phyloP scores from a whole-genome alignment of 2,329 filamentous ascomycete species.

The Thelonectria rubi region DNA sequence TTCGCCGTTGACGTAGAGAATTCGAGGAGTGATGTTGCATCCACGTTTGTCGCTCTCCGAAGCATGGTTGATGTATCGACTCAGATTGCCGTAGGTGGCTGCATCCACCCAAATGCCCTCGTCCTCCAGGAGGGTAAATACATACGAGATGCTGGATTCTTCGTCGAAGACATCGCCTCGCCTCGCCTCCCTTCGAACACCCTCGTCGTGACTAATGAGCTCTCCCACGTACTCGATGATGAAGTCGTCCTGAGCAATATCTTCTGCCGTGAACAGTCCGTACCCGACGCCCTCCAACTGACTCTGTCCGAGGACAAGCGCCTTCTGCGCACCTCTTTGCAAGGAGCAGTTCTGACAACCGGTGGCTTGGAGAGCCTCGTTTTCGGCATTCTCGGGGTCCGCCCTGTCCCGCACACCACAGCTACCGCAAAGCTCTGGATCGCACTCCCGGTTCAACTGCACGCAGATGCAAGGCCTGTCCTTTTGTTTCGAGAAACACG shows the following conservation, averaged over 20 bases:
- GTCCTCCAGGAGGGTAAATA: conserved; percentile 67
- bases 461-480: conserved; percentile 74
- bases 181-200: conserved; percentile 71
- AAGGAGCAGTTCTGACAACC: conserved; percentile 78
- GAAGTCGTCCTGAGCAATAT: conserved; percentile 74
- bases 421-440: conserved; percentile 75
- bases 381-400: conserved; percentile 72
- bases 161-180: conserved; percentile 69
- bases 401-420: conserved; percentile 76
- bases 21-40: conserved; percentile 70
- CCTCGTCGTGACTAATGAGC: conserved; percentile 74
- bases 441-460: conserved; percentile 79
- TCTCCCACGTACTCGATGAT: conserved; percentile 85
- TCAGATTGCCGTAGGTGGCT: conserved; percentile 80
- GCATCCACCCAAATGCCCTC: conserved; percentile 77
- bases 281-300: conserved; percentile 75
- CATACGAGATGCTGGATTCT: conserved; percentile 69
- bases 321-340: conserved; percentile 72
- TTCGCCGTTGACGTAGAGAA: conserved; percentile 78
- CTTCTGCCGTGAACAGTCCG: conserved; percentile 76
- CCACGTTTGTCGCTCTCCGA: conserved; percentile 59
- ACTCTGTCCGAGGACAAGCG: conserved; percentile 74
- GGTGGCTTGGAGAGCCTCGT: conserved; percentile 62
- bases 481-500: conserved; percentile 64
- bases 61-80: conserved; percentile 85